A percentile compares a stretch with the other conserved stretches of the same genome.
These are phyloP conservation scores for Verticillium dahliae DNA, from an alignment of 2,329 filamentous ascomycete genomes.

Conservation along the genomic window DNA sequence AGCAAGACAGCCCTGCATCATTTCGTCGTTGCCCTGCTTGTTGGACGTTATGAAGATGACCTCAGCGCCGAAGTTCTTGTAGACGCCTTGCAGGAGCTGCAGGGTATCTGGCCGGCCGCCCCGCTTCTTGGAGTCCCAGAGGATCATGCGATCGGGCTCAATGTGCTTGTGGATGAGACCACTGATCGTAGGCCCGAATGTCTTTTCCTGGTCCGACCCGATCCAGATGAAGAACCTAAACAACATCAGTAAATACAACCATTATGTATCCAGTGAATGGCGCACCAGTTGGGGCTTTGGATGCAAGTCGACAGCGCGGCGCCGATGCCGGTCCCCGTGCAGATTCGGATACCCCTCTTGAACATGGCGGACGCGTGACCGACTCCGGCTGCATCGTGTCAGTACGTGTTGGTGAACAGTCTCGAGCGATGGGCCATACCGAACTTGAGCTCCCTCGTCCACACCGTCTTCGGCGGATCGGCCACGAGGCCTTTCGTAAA, in stretches of 20 bases:
- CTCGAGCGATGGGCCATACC: conserved; percentile 17
- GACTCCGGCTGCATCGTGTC: conserved; percentile 25
- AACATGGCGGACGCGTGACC: conserved; percentile 35
- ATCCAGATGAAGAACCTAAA: conserved; percentile 35
- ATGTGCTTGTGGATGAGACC: conserved; percentile 30
- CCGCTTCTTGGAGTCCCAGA: conserved; percentile 33
- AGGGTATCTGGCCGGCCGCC: conserved; percentile 31
- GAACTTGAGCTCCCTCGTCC: conserved; percentile 33
- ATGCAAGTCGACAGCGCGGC: conserved; percentile 34
- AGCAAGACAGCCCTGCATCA: conserved; percentile 32
- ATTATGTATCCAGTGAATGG: neutral
- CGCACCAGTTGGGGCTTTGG: conserved; percentile 28
- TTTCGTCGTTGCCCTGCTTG: conserved; percentile 32
- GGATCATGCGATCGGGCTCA: conserved; percentile 31
- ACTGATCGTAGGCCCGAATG: conserved; percentile 31
- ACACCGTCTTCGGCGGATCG: conserved; percentile 30
- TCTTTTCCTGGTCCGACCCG: conserved; percentile 32
- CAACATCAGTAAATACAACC: neutral
- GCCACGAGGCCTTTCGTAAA: conserved; percentile 28
- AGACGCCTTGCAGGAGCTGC: conserved; percentile 29
- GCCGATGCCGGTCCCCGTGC: conserved; percentile 33
- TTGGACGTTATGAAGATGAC: conserved; percentile 36
- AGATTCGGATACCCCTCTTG: conserved; percentile 32
- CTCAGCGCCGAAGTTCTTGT: conserved; percentile 30
- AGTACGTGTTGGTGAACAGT: conserved; percentile 3